Base-by-base conservation (phyloP, 306 rosid genomes). In the Vigna mungo region DNA sequence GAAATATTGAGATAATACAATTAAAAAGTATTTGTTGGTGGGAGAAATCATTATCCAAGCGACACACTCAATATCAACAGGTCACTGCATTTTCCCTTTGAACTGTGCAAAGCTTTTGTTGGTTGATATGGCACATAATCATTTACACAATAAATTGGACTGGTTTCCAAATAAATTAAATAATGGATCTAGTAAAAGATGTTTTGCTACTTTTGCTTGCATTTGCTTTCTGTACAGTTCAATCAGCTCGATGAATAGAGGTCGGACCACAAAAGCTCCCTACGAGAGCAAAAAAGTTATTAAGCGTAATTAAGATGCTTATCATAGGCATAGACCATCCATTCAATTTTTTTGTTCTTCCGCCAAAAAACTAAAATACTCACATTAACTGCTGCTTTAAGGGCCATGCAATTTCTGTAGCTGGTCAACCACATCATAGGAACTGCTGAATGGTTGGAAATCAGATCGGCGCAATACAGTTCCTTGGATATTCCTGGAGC, bases 401-500 rank as follows among this genome's bases (percentile, higher is more conserved):
- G 96, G 92, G 82, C 86, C 76, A 77, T 72, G 89, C 87, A 89
- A 71, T 65, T 84, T 86, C 72, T 85, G 84, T 63, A 95, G 81
- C 68, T 82, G 89, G 87, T 89, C 88, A 72, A 89, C 93, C 86
- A 94, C 89, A 52, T 92, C 93, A 27, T 53, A 79, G 9, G 98
- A 87, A 78, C 85, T 82, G 85, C 95, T 89, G 46, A 95, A 83
- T 69, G 77, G 85, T 80, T 94, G 97, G 61, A 88, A 75, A 84
- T 95, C 88, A 27, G 98, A 86, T 32, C 98, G 92, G 79, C 77
- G 98, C 58, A 95, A 91, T 16, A 84, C 81, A 18, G 88, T 58
- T 73, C 91, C 95, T 77, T 87, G 94, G 67, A 72, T 30, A 84
- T 88, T 84, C 51, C 82, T 68, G 55, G 91, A 83, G 61, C 80